A percentile compares a stretch with the other conserved stretches of the same genome.
Evolutionary conservation across 768 basidiomycete species (phyloP).

Genomic region (Albatrellus ellisii): DNA sequence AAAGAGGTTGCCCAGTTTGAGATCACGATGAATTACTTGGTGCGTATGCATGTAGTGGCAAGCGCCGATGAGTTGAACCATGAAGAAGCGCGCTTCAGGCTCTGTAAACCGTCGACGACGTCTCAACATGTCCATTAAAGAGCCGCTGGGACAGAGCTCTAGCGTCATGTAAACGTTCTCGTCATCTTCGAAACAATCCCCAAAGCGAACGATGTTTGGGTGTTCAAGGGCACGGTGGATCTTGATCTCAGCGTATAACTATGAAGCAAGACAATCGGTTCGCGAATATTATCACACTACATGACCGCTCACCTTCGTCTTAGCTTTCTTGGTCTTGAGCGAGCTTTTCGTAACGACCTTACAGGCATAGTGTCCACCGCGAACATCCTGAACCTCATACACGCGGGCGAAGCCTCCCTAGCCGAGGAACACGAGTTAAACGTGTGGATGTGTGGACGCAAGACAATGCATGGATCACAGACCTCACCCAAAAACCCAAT

Average conservation of each 20-base stretch:
- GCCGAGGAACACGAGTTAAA: neutral
- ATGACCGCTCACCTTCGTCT: slow-evolving; percentile 70
- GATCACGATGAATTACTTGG: slow-evolving; percentile 94
- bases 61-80: slow-evolving; percentile 90
- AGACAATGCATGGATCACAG: slow-evolving; percentile 18
- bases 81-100: slow-evolving; percentile 84
- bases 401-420: slow-evolving; percentile 93
- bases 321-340: slow-evolving; percentile 91
- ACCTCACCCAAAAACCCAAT: slow-evolving; percentile 89
- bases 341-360: slow-evolving; percentile 93
- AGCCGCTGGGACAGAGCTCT: slow-evolving; percentile 83
- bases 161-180: slow-evolving; percentile 97
- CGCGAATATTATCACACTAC: neutral
- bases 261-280: neutral
- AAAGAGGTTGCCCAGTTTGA: slow-evolving; percentile 92
- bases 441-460: too few relatives aligned
- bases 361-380: slow-evolving; percentile 61
- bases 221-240: slow-evolving; percentile 86
- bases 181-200: slow-evolving; percentile 91
- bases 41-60: slow-evolving; percentile 96
- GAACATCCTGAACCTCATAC: slow-evolving; percentile 77
- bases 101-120: slow-evolving; percentile 81
- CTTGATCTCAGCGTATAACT: slow-evolving; percentile 99
- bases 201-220: slow-evolving; percentile 85
- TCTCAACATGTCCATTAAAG: slow-evolving; percentile 84